Evolutionary conservation across 2,329 filamentous ascomycete species (phyloP).

Genomic region (Macrophomina pseudophaseolina): DNA sequence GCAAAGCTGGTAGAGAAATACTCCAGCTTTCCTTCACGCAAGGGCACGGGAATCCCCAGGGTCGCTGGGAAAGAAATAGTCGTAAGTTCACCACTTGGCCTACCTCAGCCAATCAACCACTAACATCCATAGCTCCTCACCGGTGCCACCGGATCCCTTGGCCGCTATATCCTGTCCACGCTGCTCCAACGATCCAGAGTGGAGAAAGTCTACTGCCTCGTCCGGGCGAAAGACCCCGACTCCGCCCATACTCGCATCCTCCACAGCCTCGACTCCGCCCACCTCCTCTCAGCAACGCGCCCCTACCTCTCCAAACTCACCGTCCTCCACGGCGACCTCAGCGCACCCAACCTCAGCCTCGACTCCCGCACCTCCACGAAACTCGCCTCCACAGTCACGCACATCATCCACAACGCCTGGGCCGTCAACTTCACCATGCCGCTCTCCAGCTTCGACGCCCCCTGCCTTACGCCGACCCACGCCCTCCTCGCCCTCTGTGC

Average conservation of each 20-base stretch:
- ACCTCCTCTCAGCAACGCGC: constrained; percentile 38
- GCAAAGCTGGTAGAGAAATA: background rate
- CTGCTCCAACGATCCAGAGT: constrained; percentile 38
- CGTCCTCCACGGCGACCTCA: constrained; percentile 48
- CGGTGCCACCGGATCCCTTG: constrained; percentile 69
- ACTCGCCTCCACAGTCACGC: constrained; percentile 39
- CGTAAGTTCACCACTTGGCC: background rate
- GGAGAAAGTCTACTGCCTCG: constrained; percentile 56
- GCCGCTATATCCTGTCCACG: constrained; percentile 60
- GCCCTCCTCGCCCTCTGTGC: constrained; percentile 50
- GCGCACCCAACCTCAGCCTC: constrained; percentile 50
- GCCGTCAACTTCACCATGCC: constrained; percentile 63
- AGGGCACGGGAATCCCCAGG: no score
- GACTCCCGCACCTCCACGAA: constrained; percentile 30
- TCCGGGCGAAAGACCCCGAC: constrained; percentile 51
- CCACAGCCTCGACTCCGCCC: constrained; percentile 43
- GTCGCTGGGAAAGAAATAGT: background rate
- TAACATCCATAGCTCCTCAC: constrained; percentile 56
- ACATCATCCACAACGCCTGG: constrained; percentile 60
- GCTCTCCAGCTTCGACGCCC: constrained; percentile 55
- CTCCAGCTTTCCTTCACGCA: background rate
- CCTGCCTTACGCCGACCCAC: constrained; percentile 50
- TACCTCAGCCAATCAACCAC: background rate
- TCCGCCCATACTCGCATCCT: constrained; percentile 43
- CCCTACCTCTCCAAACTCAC: constrained; percentile 38